These are phyloP conservation scores for Sinapis alba DNA, from an alignment of 441 rosid genomes.

Conservation along the genomic window DNA sequence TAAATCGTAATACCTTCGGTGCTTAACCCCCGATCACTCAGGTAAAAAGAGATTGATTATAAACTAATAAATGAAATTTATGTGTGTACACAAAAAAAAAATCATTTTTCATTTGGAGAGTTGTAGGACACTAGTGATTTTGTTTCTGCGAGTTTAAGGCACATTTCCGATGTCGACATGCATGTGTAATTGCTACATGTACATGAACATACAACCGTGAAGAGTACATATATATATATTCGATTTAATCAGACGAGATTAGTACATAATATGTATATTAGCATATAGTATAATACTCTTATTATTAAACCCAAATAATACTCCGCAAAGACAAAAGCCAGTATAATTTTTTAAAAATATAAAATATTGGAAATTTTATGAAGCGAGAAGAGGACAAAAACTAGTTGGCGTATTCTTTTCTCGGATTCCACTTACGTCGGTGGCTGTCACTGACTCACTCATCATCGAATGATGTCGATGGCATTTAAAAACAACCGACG, in stretches of 20 bases:
- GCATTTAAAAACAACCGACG: neutral
- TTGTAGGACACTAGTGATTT: neutral
- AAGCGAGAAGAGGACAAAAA: conserved; percentile 1
- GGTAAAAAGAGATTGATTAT: neutral
- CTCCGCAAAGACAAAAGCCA: neutral
- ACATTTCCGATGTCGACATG: neutral
- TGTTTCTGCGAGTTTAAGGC: neutral
- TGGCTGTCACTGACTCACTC: conserved; percentile 16
- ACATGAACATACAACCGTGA: neutral
- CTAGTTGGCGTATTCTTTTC: conserved; percentile 16
- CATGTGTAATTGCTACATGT: neutral
- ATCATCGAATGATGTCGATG: conserved; percentile 26
- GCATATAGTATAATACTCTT: neutral
- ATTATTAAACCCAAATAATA: neutral
- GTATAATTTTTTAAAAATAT: too few relatives aligned
- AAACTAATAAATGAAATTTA: neutral
- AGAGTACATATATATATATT: neutral
- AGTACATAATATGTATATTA: neutral
- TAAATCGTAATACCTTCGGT: too few relatives aligned
- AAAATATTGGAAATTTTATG: neutral
- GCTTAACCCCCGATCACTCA: neutral
- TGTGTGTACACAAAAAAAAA: neutral
- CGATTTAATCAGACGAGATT: neutral
- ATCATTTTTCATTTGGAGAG: neutral
- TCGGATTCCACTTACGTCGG: conserved; percentile 34